Conservation (phyloP, 169 alveolate genomes). For the Cryptosporidium sp. region DNA sequence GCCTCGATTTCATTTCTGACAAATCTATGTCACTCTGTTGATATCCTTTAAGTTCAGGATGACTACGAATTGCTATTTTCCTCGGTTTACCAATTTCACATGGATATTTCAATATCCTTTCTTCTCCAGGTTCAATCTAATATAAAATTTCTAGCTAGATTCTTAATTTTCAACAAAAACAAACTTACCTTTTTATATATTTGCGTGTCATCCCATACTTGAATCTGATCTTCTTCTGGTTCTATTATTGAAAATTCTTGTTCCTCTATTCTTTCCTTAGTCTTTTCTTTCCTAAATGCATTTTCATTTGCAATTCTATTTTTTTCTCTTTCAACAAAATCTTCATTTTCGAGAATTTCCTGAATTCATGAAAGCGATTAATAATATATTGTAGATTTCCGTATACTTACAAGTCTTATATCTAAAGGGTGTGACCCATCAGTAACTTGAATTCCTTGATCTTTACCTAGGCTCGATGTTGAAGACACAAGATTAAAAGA, state of each 20-base stretch:
- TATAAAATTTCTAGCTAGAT: no score
- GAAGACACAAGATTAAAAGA: neutral
- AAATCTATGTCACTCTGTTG: constrained; percentile 13
- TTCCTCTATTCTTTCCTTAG: constrained; percentile 1
- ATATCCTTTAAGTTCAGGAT: constrained; percentile 43
- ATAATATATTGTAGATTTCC: neutral
- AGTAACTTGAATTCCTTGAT: neutral
- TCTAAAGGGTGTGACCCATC: neutral
- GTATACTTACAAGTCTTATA: constrained; percentile 34
- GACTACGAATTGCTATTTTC: constrained; percentile 39
- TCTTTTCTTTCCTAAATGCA: constrained; percentile 8
- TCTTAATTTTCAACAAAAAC: neutral
- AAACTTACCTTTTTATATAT: constrained; percentile 43
- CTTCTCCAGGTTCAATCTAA: constrained; percentile 54
- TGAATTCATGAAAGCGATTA: neutral
- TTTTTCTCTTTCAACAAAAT: neutral
- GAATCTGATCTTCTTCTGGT: constrained; percentile 53
- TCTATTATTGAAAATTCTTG: constrained; percentile 40
- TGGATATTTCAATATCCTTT: constrained; percentile 13
- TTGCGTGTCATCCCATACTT: constrained; percentile 31
- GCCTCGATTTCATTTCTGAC: constrained; percentile 18
- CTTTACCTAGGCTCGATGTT: neutral
- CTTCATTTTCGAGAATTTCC: constrained; percentile 36
- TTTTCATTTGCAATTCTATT: neutral
- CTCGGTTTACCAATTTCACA: neutral